Percentiles rank a stretch among this genome's conserved stretches.
Evolutionary conservation across 306 rosid genomes (phyloP).

Genomic region (Malus sylvestris): DNA sequence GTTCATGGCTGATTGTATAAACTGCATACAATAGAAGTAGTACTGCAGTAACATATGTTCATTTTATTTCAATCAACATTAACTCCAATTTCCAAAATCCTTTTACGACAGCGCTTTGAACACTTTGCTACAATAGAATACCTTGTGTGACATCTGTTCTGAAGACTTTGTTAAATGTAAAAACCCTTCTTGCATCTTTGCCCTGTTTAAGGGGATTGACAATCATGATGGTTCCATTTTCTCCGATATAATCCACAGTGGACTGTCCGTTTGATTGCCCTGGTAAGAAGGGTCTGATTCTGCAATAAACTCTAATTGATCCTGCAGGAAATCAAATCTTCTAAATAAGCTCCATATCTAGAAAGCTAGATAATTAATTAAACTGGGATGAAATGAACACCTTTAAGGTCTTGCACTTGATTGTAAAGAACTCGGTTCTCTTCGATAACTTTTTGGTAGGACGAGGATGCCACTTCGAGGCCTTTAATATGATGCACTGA

Average conservation of each 20-base stretch:
- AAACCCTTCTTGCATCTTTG: slow-evolving; percentile 76
- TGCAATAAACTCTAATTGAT: slow-evolving; percentile 85
- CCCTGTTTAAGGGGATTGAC: slow-evolving; percentile 83
- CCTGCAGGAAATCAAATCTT: slow-evolving; percentile 40
- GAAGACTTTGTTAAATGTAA: slow-evolving; percentile 87
- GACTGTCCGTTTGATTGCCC: slow-evolving; percentile 67
- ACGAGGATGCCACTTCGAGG: slow-evolving; percentile 71
- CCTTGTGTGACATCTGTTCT: slow-evolving; percentile 88
- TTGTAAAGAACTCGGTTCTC: slow-evolving; percentile 83
- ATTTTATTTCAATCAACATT: neutral
- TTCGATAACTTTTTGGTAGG: slow-evolving; percentile 77
- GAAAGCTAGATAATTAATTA: neutral
- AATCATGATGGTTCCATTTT: slow-evolving; percentile 90
- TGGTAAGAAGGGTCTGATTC: slow-evolving; percentile 82
- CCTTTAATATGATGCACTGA: slow-evolving; percentile 63
- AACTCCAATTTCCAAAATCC: neutral
- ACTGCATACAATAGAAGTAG: too few species aligned
- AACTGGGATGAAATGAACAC: slow-evolving; percentile 24
- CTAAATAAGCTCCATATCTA: neutral
- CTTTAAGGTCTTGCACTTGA: slow-evolving; percentile 96
- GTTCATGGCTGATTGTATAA: neutral
- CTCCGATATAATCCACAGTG: slow-evolving; percentile 85
- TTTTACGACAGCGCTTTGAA: neutral
- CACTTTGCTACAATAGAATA: slow-evolving; percentile 12
- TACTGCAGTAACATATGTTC: neutral